Evolutionary conservation across 176 grass and related monocot genomes (phyloP), one percentile per base, ranked within the genome.

Genomic region (Eragrostis nindensis): DNA sequence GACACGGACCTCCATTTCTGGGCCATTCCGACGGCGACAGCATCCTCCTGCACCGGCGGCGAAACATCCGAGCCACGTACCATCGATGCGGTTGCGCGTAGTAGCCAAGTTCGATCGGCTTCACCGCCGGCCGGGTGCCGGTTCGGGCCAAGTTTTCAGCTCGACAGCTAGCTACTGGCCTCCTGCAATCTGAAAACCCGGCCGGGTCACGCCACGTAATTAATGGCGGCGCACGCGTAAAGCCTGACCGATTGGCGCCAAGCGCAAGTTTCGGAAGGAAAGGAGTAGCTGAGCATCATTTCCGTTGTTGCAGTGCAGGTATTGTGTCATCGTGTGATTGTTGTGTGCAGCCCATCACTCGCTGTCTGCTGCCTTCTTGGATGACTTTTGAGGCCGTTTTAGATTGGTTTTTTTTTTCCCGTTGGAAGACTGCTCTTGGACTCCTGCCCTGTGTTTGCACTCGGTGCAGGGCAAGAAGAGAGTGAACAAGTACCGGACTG

Each of bases 31-130:
- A 68, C 15, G 65, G 49, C 77, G 50, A 46, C 38, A 21, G 27
- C 65, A 22, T 80, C 50, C 78, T 44, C 19, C 71, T 22, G 21
- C 65, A 30, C 38, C 19, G 65, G 54, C n/a, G n/a, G n/a, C 62
- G 76, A 67, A 67, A 17, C 62, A n/a, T 9, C 27, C 46, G 21
- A 42, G 32, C 12, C n/a, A n/a, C 53, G 57, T 57, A 25, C 8
- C 10, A 2, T 9, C 64, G 30, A 22, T 17, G 47, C n/a, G 62
- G 47, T 42, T 79, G 62, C 8, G 47, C 46, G 30, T 12, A 18
- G 15, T 36, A 36, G 4, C 32, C 60, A n/a, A n/a, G n/a, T n/a
- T n/a, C n/a, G n/a, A n/a, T n/a, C n/a, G n/a, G n/a, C n/a, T n/a
- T n/a, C n/a, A n/a, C n/a, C n/a, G n/a, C n/a, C n/a, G n/a, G n/a